Conservation (phyloP, 768 basidiomycete genomes). For the Floccularia luteovirens region DNA sequence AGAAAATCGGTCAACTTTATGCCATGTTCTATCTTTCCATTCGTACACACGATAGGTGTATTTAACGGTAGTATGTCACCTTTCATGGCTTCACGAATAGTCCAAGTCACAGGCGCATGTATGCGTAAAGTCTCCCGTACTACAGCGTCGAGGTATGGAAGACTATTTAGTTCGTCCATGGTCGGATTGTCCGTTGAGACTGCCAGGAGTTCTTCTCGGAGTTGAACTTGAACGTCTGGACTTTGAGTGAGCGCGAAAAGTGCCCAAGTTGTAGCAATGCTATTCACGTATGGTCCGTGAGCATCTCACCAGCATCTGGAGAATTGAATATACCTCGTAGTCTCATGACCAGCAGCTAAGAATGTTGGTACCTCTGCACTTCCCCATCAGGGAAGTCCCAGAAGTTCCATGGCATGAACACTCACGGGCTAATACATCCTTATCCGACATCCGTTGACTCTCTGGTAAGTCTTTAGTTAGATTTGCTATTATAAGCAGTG, state of each 20-base stretch:
- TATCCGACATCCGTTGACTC: slow-evolving; percentile 48
- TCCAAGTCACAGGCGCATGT: slow-evolving; percentile 40
- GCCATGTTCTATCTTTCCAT: slow-evolving; percentile 30
- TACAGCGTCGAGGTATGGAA: slow-evolving; percentile 66
- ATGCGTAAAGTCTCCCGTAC: slow-evolving; percentile 54
- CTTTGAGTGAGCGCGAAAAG: slow-evolving; percentile 46
- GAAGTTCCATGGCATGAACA: not conserved
- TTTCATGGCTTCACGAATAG: slow-evolving; percentile 33
- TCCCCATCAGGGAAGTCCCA: too few species aligned
- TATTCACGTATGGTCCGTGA: too few species aligned
- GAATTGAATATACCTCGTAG: slow-evolving; percentile 38
- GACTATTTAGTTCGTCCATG: slow-evolving; percentile 60
- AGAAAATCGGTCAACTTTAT: slow-evolving; percentile 25
- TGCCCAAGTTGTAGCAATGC: slow-evolving; percentile 48
- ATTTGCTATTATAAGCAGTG: slow-evolving; percentile 56
- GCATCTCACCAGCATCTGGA: too few species aligned
- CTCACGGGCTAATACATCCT: slow-evolving; percentile 49
- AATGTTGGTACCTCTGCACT: slow-evolving; percentile 62
- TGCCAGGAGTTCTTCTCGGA: slow-evolving; percentile 49
- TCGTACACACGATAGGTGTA: slow-evolving; percentile 32
- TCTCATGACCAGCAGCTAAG: slow-evolving; percentile 53
- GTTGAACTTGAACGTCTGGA: slow-evolving; percentile 40
- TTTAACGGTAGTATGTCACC: slow-evolving; percentile 48
- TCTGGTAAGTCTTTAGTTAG: slow-evolving; percentile 52
- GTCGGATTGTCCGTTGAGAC: slow-evolving; percentile 49